Conservation (phyloP, 2,329 filamentous ascomycete genomes). For the Aspergillus sp. region DNA sequence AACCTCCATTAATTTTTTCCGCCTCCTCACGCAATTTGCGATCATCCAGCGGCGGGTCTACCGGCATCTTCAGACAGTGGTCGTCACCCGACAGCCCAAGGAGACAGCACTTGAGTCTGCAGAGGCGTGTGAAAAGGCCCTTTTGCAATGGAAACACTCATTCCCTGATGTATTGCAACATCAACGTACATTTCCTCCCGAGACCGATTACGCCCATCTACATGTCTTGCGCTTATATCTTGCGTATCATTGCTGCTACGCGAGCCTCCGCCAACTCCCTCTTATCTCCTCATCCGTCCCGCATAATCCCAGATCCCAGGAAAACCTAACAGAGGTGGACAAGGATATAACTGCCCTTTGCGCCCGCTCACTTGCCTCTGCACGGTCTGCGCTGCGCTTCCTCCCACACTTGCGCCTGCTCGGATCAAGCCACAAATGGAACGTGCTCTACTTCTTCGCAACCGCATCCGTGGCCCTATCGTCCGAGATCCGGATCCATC, state of each 20-base stretch:
- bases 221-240: neutral
- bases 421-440: neutral
- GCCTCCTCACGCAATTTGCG: neutral
- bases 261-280: neutral
- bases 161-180: neutral
- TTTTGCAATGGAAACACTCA: neutral
- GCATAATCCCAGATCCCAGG: neutral
- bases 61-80: neutral
- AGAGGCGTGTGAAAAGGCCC: neutral
- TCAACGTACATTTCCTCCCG: neutral
- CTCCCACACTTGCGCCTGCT: neutral
- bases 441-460: neutral
- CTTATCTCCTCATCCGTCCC: neutral
- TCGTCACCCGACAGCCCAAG: neutral
- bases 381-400: neutral
- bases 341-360: neutral
- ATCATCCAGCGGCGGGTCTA: neutral
- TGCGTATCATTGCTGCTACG: neutral
- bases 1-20: neutral
- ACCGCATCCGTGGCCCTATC: neutral
- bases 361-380: neutral
- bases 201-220: neutral
- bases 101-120: neutral
- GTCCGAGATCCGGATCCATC: neutral
- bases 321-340: neutral